These are phyloP conservation scores for Fusarium neocosmosporiellum DNA, from an alignment of 2,329 filamentous ascomycete genomes.

Conservation along the genomic window DNA sequence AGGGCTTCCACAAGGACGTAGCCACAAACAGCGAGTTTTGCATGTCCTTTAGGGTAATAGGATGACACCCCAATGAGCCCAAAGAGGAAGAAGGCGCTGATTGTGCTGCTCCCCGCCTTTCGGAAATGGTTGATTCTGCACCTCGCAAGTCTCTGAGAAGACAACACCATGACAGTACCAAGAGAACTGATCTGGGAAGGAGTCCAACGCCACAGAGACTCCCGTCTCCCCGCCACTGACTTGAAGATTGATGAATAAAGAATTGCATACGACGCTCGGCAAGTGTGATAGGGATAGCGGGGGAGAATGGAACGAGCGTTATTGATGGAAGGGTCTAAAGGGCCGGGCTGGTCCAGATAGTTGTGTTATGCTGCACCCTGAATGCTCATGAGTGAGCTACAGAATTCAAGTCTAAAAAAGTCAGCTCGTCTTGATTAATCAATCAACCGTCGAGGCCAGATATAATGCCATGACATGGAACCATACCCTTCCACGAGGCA, in stretches of 20 bases:
- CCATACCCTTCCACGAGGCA: background rate
- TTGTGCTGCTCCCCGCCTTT: background rate
- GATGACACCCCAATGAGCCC: accelerated
- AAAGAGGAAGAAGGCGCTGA: background rate
- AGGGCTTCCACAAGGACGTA: background rate
- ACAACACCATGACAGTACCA: background rate
- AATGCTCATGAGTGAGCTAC: background rate
- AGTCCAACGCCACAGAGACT: too few species aligned
- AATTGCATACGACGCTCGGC: background rate
- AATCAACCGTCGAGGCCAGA: background rate
- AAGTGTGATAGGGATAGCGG: background rate
- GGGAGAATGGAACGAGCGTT: background rate
- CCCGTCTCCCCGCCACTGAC: background rate
- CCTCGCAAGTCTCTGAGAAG: background rate
- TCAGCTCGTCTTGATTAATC: background rate
- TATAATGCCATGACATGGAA: background rate
- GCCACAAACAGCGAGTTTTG: background rate
- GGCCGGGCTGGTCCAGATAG: background rate
- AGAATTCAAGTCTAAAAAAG: background rate
- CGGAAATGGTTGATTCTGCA: background rate
- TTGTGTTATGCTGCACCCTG: background rate
- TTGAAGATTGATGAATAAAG: background rate
- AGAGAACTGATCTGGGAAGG: background rate
- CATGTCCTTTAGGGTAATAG: background rate
- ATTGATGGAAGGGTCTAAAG: background rate